Base-by-base conservation (phyloP, 805 yeast genomes). In the Monosporozyma aerobia region DNA sequence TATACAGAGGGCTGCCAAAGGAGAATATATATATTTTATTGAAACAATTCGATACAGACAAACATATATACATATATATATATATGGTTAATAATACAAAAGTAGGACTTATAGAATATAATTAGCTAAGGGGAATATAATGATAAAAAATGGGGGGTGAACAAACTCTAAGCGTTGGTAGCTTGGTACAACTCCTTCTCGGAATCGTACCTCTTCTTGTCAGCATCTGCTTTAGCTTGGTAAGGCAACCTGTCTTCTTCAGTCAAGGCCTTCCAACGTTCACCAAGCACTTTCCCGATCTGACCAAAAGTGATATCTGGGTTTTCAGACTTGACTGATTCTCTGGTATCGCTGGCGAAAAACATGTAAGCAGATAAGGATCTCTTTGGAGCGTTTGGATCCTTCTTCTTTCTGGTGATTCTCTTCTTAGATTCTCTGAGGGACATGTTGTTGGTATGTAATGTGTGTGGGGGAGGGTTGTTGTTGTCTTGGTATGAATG, bases 341-440 rank as follows among this genome's bases (percentile, higher is more conserved):
- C 97, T 79, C 99, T 90, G 80, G 87, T 87, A 69, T 90, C 97
- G 71, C 89, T 90, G 64, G 99, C 98, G 69, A 90, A 94, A 82
- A 88, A 92, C 98, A 94, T 90, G 83, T 92, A 94, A 49, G 98
- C 97, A 56, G 97, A 89, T 70, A 94, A 77, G 27, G 97, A 89
- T 75, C 98, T 88, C 88, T 94, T 94, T 73, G 99, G 99, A 60
- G 99, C 99, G 73, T 92, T 90, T 77, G 99, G 96, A 73, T 88
- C 95, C 72, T 75, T 75, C 75, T 74, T 75, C 72, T 73, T 75
- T 70, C 76, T 74, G 56, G 71, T 59, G 56, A 71, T 59, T 68
- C 46, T 47, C 51, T 51, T 56, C 50, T 52, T 57, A 44, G 60
- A 56, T 64, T 70, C 71, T 64, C 71, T 71, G 57, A 69, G 69